Evolutionary conservation across 208 protist genomes (phyloP), one percentile per base, ranked within the genome.

Genomic region (Trypanosoma platydactyli): DNA sequence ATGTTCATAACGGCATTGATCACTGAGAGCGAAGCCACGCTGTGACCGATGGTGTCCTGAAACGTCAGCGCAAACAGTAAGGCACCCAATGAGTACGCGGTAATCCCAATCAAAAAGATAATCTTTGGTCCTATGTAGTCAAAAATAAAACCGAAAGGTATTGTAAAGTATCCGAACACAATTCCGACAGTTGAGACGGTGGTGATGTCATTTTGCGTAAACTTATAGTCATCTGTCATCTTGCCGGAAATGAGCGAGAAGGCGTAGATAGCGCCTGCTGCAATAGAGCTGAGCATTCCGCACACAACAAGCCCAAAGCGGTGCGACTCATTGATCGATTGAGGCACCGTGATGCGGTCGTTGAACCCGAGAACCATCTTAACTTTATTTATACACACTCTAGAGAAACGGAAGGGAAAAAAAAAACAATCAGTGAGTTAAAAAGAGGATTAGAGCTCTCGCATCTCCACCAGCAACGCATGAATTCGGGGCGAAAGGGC

Each of bases 151-250:
- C 80, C 76, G 63, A 80, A 81, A 15, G 80, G 80, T 12, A 86
- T 40, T 15, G 72, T 82, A 25, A 82, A 68, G 57, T 83, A 82
- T 25, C 80, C 80, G 68, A 81, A 62, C 11, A 80, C 80, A 51
- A 80, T 80, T 22, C 80, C 80, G n/a, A 86, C 73, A 22, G 80
- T 86, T 11, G 68, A 77, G 53, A 86, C 61, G 15, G 76, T 86
- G 1, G 80, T 82, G 58, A 86, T 77, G 29, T 86, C 76, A 45
- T 80, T 77, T 48, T 81, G 79, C 4, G 71, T 71, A 41, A 76
- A 74, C 40, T 71, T 29, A 25, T 70, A 80, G 42, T 68, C 63
- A 51, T 55, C 45, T 35, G 52, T 48, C 38, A 83, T 71, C 35
- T 54, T 68, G 25, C 74, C 61, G 11, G 74, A 77, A 65, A 87